These are phyloP conservation scores for Syncephalastrum monosporum DNA, from an alignment of 371 early-diverging fungal genomes.

Conservation along the genomic window DNA sequence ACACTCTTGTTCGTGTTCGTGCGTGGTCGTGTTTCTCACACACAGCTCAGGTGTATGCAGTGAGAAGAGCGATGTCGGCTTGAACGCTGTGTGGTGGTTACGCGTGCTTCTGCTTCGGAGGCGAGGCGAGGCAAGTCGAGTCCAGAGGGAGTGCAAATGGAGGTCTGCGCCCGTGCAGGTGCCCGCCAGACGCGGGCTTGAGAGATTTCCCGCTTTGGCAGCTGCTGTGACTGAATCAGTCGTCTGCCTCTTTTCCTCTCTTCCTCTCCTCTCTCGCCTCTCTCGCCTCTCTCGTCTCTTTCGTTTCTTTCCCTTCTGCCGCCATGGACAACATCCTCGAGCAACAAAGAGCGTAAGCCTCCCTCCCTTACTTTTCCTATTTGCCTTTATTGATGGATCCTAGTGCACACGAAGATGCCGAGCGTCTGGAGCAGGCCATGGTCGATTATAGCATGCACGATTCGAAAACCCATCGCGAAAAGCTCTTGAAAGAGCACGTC, in stretches of 20 bases:
- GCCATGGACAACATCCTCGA: slow-evolving; percentile 70
- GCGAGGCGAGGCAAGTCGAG: no score
- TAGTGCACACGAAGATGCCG: slow-evolving; percentile 86
- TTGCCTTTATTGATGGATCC: neutral
- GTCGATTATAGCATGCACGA: slow-evolving; percentile 80
- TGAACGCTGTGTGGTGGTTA: no score
- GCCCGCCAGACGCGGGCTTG: neutral
- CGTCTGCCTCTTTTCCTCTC: neutral
- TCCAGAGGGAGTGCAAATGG: no score
- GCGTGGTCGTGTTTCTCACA: no score
- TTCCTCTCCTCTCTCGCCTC: no score
- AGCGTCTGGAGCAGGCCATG: slow-evolving; percentile 86
- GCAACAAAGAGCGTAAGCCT: slow-evolving; percentile 58
- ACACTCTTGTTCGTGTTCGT: no score
- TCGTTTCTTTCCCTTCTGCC: neutral
- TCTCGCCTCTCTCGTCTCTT: neutral
- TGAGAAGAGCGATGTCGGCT: no score
- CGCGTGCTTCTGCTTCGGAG: no score
- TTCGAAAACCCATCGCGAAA: slow-evolving; percentile 78
- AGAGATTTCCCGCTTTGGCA: neutral
- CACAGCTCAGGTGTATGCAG: no score
- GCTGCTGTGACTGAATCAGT: neutral
- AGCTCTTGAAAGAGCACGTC: slow-evolving; percentile 80
- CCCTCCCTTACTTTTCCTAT: neutral
- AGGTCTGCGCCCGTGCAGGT: neutral